Base-by-base conservation (phyloP, 169 alveolate genomes). In the Cyclospora cayetanensis region DNA sequence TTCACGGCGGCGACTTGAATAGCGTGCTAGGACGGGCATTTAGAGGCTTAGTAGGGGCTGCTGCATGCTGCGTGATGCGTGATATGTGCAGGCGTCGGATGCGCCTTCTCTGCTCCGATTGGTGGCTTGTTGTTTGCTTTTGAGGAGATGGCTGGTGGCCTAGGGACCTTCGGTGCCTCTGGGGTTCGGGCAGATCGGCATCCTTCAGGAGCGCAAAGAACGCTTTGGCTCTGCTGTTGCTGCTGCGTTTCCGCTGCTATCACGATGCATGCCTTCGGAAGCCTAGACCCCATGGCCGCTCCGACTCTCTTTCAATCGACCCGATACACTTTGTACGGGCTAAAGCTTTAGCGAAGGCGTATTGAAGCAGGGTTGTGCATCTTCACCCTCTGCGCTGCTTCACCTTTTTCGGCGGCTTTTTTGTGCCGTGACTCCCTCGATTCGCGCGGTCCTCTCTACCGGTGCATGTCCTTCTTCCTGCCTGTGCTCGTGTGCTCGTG, bases 121-220 rank as follows among this genome's bases (percentile, higher is more conserved):
- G 97, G 96, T n/a, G 97, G 97, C 11, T 90, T 95, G n/a, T 77
- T 95, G 68, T 95, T 95, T 90, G 94, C 96, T 1, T 92, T 92
- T 66, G 97, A 95, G 72, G 95, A 92, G 46, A 94, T 95, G 87
- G 79, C 68, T 4, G 87, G 87, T 29, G 87, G 87, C 50, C 46
- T 77, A 2, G 87, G 87, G 15, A n/a, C n/a, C 93, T 20, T 70
- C 94, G 25, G 90, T 79, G 84, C 92, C 93, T 87, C 89, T 91
- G 20, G 93, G 91, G 60, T 77, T 11, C 65, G 68, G 11, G 5
- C 34, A 1, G 41, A 43, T 7, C 41, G 25, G 27, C 39, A 46
- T 15, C 12, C 68, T 0, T n/a, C 34, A 4, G 68, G 68, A 15
- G 43, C 87, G n/a, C 70, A 77, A 52, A 77, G 46, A 20, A 77